phyloP scores from a whole-genome alignment of 2,329 filamentous ascomycete genomes.

The Nemania serpens region DNA sequence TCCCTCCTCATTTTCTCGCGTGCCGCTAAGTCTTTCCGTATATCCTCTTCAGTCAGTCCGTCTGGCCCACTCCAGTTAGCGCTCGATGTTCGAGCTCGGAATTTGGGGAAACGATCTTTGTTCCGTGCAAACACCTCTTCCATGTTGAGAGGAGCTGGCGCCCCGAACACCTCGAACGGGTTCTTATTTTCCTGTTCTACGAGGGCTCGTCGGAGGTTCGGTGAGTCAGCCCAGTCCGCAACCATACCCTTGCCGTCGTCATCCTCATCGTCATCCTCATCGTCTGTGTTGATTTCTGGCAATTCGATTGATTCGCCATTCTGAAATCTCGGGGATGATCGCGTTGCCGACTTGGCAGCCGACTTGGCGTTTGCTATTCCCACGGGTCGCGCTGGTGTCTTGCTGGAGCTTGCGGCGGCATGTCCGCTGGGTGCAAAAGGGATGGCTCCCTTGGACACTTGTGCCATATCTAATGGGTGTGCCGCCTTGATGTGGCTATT shows the following conservation, averaged over 20 bases:
- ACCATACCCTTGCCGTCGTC: conserved; percentile 65
- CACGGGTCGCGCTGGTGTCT: conserved; percentile 68
- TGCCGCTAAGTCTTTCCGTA: conserved; percentile 69
- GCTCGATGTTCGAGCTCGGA: conserved; percentile 87
- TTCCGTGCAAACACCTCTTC: conserved; percentile 95
- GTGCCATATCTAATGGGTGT: conserved; percentile 82
- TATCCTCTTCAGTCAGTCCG: conserved; percentile 73
- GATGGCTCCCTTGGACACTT: conserved; percentile 85
- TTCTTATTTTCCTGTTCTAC: conserved; percentile 84
- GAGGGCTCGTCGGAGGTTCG: conserved; percentile 76
- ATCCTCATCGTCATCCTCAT: conserved; percentile 80
- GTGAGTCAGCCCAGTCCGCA: conserved; percentile 87
- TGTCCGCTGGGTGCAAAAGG: conserved; percentile 78
- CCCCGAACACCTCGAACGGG: conserved; percentile 84
- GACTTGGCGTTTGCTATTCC: conserved; percentile 56
- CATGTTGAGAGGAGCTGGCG: conserved; percentile 86
- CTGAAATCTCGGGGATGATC: conserved; percentile 82
- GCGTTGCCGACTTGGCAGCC: conserved; percentile 61
- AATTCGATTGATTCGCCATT: conserved; percentile 90
- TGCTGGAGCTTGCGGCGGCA: conserved; percentile 60
- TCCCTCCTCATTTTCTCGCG: conserved; percentile 71
- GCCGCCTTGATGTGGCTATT: conserved; percentile 64
- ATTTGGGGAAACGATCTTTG: conserved; percentile 83
- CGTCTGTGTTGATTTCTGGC: conserved; percentile 94
- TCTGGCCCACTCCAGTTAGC: conserved; percentile 92